A percentile compares a stretch with the other conserved stretches of the same genome.
phyloP scores from a whole-genome alignment of 371 early-diverging fungal genomes.

The Haplosporangium sp. region DNA sequence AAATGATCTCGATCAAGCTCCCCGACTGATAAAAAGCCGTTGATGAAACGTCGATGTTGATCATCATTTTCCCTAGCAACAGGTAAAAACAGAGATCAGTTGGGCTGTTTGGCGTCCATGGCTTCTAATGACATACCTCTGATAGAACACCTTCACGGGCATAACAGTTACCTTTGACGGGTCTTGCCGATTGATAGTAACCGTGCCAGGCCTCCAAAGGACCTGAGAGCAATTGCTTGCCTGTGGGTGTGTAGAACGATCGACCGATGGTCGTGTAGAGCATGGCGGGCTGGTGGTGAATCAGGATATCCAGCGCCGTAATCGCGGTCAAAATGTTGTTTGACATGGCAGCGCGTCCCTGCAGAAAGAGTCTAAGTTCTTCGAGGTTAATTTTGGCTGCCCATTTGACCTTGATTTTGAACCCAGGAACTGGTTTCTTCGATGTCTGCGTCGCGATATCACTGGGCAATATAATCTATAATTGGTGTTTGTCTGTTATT shows the following conservation, averaged over 20 bases:
- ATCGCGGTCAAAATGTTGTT: conserved; percentile 64
- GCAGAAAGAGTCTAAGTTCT: conserved; percentile 60
- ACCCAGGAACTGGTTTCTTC: conserved; percentile 3
- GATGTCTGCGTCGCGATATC: conserved; percentile 10
- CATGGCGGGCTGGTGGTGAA: conserved; percentile 74
- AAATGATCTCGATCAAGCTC: conserved; percentile 58
- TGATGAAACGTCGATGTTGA: conserved; percentile 82
- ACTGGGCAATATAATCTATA: no score
- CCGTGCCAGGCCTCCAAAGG: conserved; percentile 85
- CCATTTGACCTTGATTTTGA: conserved; percentile 55
- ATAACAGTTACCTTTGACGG: conserved; percentile 55
- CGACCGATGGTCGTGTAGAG: conserved; percentile 73
- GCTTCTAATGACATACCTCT: no score
- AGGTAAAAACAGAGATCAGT: not conserved
- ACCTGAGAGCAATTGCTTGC: conserved; percentile 61
- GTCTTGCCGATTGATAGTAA: conserved; percentile 75
- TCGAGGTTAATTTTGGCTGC: conserved; percentile 55
- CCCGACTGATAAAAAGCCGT: conserved; percentile 78
- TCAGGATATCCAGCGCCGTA: conserved; percentile 74
- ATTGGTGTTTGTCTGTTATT: no score
- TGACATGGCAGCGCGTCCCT: conserved; percentile 55
- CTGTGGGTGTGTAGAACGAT: conserved; percentile 79
- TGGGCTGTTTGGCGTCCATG: no score
- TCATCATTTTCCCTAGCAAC: conserved; percentile 62
- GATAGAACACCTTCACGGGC: no score